Evolutionary conservation across 371 early-diverging fungal genomes (phyloP).

Genomic region (Mucor irregularis): DNA sequence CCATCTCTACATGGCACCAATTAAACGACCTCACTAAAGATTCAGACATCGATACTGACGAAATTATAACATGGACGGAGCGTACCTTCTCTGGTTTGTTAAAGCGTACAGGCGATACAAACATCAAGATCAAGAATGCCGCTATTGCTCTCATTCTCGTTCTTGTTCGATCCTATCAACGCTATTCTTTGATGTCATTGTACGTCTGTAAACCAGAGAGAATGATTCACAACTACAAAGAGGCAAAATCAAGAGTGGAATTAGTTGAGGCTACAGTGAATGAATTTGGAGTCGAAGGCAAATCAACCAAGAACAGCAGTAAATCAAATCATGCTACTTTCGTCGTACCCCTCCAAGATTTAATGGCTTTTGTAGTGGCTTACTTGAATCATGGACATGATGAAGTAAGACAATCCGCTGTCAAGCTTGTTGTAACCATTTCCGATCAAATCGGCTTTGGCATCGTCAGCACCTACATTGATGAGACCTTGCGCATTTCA

Average conservation of each 20-base stretch:
- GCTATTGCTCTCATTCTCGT: constrained; percentile 52
- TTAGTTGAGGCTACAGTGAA: constrained; percentile 53
- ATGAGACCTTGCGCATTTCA: constrained; percentile 25
- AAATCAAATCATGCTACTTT: neutral
- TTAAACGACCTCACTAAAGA: constrained; percentile 35
- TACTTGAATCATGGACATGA: constrained; percentile 63
- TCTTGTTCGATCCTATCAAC: constrained; percentile 56
- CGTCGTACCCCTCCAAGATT: constrained; percentile 30
- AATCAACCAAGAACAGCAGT: constrained; percentile 7
- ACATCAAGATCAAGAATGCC: constrained; percentile 56
- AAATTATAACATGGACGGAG: constrained; percentile 53
- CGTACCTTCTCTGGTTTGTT: constrained; percentile 56
- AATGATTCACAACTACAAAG: constrained; percentile 36
- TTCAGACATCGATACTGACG: constrained; percentile 7
- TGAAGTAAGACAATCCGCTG: constrained; percentile 70
- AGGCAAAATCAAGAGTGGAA: constrained; percentile 49
- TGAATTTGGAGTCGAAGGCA: constrained; percentile 43
- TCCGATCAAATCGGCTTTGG: constrained; percentile 39
- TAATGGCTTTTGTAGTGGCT: constrained; percentile 62
- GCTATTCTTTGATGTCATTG: constrained; percentile 55
- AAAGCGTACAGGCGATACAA: constrained; percentile 62
- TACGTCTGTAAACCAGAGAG: constrained; percentile 47
- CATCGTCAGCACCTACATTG: constrained; percentile 33
- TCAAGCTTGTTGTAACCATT: constrained; percentile 56
- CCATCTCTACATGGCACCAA: constrained; percentile 58